A percentile compares a stretch with the other conserved stretches of the same genome.
These are phyloP conservation scores for Epichloe sylvatica DNA, from an alignment of 2,329 filamentous ascomycete genomes.

Conservation along the genomic window DNA sequence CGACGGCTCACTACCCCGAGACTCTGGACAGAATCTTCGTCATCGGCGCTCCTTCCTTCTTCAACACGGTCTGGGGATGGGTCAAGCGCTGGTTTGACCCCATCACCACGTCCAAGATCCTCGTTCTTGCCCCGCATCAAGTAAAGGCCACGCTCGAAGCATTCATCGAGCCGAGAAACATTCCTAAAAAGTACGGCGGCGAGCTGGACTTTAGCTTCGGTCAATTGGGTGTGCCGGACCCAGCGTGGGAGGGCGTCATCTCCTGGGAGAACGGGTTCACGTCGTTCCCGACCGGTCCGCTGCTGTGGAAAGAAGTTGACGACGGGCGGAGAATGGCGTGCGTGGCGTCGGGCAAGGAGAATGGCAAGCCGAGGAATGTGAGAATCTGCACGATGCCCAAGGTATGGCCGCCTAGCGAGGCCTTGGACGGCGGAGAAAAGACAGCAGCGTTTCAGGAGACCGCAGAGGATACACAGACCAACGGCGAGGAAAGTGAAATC, in stretches of 20 bases:
- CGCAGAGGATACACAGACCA: constrained; percentile 16
- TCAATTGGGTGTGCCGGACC: constrained; percentile 59
- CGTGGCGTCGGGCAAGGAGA: constrained; percentile 35
- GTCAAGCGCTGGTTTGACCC: constrained; percentile 93
- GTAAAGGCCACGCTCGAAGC: constrained; percentile 61
- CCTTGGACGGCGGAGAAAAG: constrained; percentile 6
- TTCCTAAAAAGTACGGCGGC: constrained; percentile 83
- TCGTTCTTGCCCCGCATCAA: constrained; percentile 64
- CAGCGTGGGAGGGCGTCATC: constrained; percentile 34
- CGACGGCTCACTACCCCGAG: constrained; percentile 90
- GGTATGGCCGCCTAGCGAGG: constrained; percentile 14
- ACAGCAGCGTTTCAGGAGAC: not conserved
- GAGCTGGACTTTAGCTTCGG: constrained; percentile 73
- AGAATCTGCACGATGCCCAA: constrained; percentile 38
- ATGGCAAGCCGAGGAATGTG: constrained; percentile 31
- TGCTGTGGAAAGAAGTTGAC: constrained; percentile 38
- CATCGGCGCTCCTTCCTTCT: constrained; percentile 80
- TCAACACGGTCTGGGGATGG: constrained; percentile 89
- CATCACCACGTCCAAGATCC: constrained; percentile 90
- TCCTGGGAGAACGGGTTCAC: constrained; percentile 38
- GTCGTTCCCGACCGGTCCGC: constrained; percentile 42
- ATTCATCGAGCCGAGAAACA: constrained; percentile 71
- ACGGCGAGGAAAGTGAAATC: constrained; percentile 3
- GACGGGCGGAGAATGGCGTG: constrained; percentile 36
- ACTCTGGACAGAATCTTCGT: constrained; percentile 59